phyloP scores from a whole-genome alignment of 345 rosid species.

The Eucalyptus dawsonii region DNA sequence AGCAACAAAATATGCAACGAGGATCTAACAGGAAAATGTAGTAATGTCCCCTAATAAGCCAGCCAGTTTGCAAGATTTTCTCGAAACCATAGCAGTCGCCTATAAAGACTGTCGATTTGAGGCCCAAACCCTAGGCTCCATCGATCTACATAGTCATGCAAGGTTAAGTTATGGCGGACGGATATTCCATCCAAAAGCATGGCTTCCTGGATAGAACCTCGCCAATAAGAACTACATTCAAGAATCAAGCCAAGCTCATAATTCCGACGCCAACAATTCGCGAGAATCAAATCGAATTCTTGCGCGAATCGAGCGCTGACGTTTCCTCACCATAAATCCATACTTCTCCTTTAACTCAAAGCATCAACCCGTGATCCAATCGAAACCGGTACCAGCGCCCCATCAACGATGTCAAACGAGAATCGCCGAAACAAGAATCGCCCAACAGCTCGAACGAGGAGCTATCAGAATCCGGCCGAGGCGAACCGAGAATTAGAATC shows the following conservation, averaged over 20 bases:
- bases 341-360: not conserved
- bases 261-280: not conserved
- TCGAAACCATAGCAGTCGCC: not conserved
- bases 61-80: not conserved
- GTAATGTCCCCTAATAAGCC: not conserved
- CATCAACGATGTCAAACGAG: not conserved
- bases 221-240: not conserved
- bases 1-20: not conserved
- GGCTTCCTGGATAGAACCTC: not conserved
- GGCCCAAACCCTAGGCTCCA: not conserved
- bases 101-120: not conserved
- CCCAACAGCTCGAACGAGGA: not conserved
- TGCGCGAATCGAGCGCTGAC: not conserved
- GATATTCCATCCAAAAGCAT: not conserved
- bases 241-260: not conserved
- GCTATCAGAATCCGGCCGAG: not conserved
- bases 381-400: accelerated
- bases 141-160: not conserved
- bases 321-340: not conserved
- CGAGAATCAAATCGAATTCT: not conserved
- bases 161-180: not conserved
- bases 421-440: not conserved
- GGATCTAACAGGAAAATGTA: not conserved
- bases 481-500: not conserved
- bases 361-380: not conserved